phyloP scores from a whole-genome alignment of 352 stramenopile genomes.

The Globisporangium viniferum region DNA sequence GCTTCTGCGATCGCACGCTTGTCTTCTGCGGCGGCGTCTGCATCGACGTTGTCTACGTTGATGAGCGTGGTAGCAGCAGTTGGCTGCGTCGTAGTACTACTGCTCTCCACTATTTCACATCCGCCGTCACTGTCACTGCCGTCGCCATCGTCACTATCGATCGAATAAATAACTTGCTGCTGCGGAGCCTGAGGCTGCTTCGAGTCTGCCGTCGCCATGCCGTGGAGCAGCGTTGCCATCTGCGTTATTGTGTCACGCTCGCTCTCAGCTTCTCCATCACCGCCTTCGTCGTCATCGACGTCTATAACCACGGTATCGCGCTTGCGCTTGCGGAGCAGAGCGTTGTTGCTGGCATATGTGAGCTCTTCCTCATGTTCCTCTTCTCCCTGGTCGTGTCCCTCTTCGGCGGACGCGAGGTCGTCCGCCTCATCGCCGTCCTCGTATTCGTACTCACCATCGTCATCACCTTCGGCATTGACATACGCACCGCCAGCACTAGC shows the following conservation, averaged over 20 bases:
- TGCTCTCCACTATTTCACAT: conserved; percentile 8
- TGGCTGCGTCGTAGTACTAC: neutral
- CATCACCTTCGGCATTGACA: neutral
- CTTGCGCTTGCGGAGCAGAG: neutral
- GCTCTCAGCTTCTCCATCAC: neutral
- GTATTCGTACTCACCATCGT: conserved; percentile 16
- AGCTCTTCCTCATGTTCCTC: neutral
- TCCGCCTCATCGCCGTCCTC: neutral
- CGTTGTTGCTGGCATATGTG: neutral
- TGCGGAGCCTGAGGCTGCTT: conserved; percentile 4
- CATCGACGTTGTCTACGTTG: neutral
- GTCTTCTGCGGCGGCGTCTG: neutral
- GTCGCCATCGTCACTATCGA: conserved; percentile 34
- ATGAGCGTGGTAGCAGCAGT: neutral
- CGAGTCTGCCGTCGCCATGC: neutral
- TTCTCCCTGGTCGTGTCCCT: neutral
- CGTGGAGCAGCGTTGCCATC: neutral
- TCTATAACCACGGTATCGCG: neutral
- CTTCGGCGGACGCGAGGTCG: neutral
- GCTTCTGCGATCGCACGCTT: neutral
- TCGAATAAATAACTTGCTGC: conserved; percentile 24
- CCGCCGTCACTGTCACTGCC: conserved; percentile 8
- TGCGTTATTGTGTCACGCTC: neutral
- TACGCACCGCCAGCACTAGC: neutral
- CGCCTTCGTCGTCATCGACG: neutral